A percentile compares a stretch with the other conserved stretches of the same genome.
These are phyloP conservation scores for Mycena albidolilacea DNA, from an alignment of 768 basidiomycete genomes.

Conservation along the genomic window DNA sequence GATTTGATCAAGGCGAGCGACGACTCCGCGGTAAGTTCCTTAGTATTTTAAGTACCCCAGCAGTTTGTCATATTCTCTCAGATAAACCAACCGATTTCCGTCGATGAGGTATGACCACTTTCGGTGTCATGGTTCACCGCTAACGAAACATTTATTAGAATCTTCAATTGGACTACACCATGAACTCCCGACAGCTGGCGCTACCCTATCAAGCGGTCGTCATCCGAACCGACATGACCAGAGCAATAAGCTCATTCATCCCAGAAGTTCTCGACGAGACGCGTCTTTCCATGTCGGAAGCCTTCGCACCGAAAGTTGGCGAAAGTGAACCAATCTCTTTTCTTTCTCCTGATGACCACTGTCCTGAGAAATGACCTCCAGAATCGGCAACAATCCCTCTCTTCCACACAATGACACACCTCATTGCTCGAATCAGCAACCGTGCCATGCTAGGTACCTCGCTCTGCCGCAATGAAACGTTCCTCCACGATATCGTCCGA, in stretches of 20 bases:
- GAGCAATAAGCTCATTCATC: not conserved
- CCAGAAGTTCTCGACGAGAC: slow-evolving; percentile 1
- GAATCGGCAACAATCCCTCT: not conserved
- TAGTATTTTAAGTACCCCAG: not conserved
- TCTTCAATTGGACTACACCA: not conserved
- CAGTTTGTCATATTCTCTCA: not conserved
- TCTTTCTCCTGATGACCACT: not conserved
- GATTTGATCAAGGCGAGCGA: not conserved
- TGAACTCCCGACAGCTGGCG: not conserved
- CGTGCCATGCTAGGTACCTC: not conserved
- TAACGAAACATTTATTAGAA: not conserved
- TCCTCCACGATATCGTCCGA: not conserved
- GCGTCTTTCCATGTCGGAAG: not conserved
- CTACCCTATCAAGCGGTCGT: not conserved
- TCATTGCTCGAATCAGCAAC: not conserved
- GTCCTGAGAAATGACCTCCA: not conserved
- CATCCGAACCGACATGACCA: not conserved
- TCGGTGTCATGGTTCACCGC: not conserved
- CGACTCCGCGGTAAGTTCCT: not conserved
- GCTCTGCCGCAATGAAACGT: not conserved
- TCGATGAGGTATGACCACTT: not conserved
- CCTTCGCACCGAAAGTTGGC: not conserved
- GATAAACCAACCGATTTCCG: not conserved
- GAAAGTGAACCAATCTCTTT: not conserved
- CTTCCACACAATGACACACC: not conserved